Evolutionary conservation across 257 asterid species (phyloP).

Genomic region (Cynanchum wilfordii): DNA sequence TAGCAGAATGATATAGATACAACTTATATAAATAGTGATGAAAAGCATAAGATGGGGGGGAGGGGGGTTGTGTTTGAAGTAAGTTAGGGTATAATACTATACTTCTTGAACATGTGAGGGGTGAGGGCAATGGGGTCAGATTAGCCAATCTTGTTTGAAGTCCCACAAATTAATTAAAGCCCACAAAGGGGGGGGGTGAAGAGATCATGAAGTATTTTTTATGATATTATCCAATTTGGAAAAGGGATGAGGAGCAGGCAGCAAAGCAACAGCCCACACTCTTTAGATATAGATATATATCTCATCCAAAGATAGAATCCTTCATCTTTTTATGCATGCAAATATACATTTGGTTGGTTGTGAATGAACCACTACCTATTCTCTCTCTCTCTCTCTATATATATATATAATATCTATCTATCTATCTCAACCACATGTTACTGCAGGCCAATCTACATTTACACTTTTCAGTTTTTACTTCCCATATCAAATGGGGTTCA

Average conservation of each 20-base stretch:
- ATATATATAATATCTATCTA: not conserved
- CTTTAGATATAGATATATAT: constrained; percentile 28
- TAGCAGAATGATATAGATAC: constrained; percentile 29
- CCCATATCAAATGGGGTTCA: not conserved
- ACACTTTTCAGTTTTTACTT: constrained; percentile 12
- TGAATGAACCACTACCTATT: constrained; percentile 19
- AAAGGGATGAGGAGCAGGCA: constrained; percentile 29
- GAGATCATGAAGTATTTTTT: constrained; percentile 24
- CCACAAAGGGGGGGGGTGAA: constrained; percentile 19
- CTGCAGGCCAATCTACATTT: constrained; percentile 7
- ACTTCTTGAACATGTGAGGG: constrained; percentile 48
- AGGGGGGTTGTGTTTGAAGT: constrained; percentile 25
- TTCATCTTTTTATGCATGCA: constrained; percentile 27
- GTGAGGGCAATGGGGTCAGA: constrained; percentile 24
- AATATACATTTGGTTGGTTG: constrained; percentile 39
- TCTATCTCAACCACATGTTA: constrained; percentile 15
- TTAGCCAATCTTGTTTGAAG: constrained; percentile 44
- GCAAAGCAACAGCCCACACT: constrained; percentile 43
- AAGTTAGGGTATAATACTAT: constrained; percentile 16
- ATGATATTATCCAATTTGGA: constrained; percentile 49
- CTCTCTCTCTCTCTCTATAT: not conserved
- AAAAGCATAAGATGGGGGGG: constrained; percentile 14
- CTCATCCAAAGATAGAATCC: constrained; percentile 34
- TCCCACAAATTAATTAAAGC: constrained; percentile 23
- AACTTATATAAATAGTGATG: constrained; percentile 27